Evolutionary conservation across 1,284 basidiomycete genomes (phyloP).

Genomic region (Kalmanozyma brasiliensis): DNA sequence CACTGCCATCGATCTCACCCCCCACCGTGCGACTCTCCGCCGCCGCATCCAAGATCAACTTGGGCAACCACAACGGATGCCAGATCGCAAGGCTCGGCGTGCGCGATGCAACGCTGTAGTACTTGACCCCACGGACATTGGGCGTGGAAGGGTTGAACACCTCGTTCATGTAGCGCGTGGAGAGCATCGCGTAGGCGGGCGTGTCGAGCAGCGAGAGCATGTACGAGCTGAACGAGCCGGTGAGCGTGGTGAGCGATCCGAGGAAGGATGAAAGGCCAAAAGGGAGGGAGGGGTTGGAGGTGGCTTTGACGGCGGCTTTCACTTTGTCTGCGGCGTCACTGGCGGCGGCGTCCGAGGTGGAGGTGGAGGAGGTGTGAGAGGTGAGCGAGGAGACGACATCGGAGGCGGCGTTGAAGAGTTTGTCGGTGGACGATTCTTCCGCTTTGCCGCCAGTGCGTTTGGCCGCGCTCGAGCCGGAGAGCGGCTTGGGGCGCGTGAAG

Average conservation of each 20-base stretch:
- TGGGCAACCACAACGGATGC: conserved; percentile 97
- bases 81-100: conserved; percentile 79
- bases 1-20: conserved; percentile 62
- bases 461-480: conserved; percentile 18
- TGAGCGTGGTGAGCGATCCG: conserved; percentile 70
- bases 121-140: conserved; percentile 82
- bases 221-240: conserved; percentile 84
- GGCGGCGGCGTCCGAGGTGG: neutral
- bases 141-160: conserved; percentile 93
- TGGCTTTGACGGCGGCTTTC: conserved; percentile 35
- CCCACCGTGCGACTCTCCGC: conserved; percentile 67
- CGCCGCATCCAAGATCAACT: conserved; percentile 84
- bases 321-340: conserved; percentile 24
- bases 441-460: conserved; percentile 19
- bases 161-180: conserved; percentile 82
- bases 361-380: conserved; percentile 7
- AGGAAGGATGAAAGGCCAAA: conserved; percentile 49
- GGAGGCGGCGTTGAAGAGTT: conserved; percentile 27
- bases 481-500: conserved; percentile 53
- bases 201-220: conserved; percentile 93
- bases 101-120: conserved; percentile 89
- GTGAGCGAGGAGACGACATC: conserved; percentile 15
- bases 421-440: conserved; percentile 15
- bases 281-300: conserved; percentile 29
- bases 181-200: conserved; percentile 95